Evolutionary conservation across 441 rosid genomes (phyloP).

Genomic region (Aquilaria agallochum): DNA sequence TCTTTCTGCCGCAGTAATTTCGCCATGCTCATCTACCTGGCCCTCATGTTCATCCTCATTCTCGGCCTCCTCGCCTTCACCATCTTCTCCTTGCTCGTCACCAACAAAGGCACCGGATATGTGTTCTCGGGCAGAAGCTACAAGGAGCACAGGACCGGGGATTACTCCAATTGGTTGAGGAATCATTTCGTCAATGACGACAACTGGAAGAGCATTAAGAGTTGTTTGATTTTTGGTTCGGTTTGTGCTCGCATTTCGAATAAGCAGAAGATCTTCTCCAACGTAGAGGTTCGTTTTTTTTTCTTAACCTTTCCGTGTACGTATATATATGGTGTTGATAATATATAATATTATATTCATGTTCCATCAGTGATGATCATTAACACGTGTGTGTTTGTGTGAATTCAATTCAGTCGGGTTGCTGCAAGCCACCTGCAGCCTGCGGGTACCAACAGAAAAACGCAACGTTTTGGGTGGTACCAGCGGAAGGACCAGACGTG

Average conservation of each 20-base stretch:
- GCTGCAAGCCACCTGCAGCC: constrained; percentile 37
- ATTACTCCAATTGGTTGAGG: constrained; percentile 32
- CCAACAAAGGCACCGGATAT: constrained; percentile 11
- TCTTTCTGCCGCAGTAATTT: constrained; percentile 10
- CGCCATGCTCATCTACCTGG: constrained; percentile 31
- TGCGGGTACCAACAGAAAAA: constrained; percentile 19
- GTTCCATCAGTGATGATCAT: no score
- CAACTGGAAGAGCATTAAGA: constrained; percentile 27
- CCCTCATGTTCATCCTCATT: constrained; percentile 22
- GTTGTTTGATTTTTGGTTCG: constrained; percentile 28
- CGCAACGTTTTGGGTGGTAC: constrained; percentile 18
- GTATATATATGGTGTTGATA: no score
- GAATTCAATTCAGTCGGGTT: constrained; percentile 21
- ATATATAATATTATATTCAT: no score
- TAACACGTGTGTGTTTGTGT: no score
- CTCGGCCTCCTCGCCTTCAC: constrained; percentile 26
- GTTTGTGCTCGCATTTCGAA: constrained; percentile 18
- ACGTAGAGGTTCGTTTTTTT: no score
- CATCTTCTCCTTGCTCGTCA: constrained; percentile 17
- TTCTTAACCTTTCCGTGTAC: no score
- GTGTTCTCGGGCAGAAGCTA: constrained; percentile 2
- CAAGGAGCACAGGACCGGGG: constrained; percentile 10
- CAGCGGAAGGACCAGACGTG: neutral
- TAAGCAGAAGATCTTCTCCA: no score
- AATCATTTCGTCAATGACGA: constrained; percentile 12